Conservation (phyloP, 2,329 filamentous ascomycete genomes). For the Onygenales sp. region DNA sequence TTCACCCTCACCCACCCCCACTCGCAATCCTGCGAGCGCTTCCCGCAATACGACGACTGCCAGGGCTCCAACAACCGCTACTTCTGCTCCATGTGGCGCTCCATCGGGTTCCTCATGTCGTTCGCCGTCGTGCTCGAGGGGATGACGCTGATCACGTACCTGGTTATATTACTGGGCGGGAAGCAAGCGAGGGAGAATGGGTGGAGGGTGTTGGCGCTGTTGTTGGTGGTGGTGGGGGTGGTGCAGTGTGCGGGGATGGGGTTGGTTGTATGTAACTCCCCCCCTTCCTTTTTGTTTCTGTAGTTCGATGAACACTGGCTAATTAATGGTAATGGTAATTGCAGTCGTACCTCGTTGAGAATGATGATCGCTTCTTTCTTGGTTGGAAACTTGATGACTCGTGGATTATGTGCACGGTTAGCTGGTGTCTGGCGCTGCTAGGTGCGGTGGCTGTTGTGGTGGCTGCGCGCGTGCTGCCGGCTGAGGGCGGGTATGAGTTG, state of each 20-base stretch:
- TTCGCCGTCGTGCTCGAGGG: slow-evolving; percentile 76
- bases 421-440: slow-evolving; percentile 47
- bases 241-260: slow-evolving; percentile 69
- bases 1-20: slow-evolving; percentile 48
- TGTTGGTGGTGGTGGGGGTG: slow-evolving; percentile 57
- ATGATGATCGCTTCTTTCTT: slow-evolving; percentile 72
- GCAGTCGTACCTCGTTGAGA: slow-evolving; percentile 72
- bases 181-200: slow-evolving; percentile 70
- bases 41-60: slow-evolving; percentile 61
- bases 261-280: slow-evolving; percentile 59
- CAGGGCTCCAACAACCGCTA: slow-evolving; percentile 50
- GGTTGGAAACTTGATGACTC: slow-evolving; percentile 75
- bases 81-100: slow-evolving; percentile 90
- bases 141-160: slow-evolving; percentile 68
- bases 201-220: slow-evolving; percentile 63
- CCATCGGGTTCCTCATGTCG: slow-evolving; percentile 76
- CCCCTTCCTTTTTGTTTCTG: not conserved
- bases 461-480: slow-evolving; percentile 61
- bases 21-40: slow-evolving; percentile 38
- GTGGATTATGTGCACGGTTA: slow-evolving; percentile 62
- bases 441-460: slow-evolving; percentile 50
- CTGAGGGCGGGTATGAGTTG: slow-evolving; percentile 79
- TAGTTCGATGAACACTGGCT: not conserved
- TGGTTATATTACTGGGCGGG: slow-evolving; percentile 67
- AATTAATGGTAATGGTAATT: not conserved